phyloP scores from a whole-genome alignment of 768 basidiomycete genomes.

The Sporobolomyces pararoseus region DNA sequence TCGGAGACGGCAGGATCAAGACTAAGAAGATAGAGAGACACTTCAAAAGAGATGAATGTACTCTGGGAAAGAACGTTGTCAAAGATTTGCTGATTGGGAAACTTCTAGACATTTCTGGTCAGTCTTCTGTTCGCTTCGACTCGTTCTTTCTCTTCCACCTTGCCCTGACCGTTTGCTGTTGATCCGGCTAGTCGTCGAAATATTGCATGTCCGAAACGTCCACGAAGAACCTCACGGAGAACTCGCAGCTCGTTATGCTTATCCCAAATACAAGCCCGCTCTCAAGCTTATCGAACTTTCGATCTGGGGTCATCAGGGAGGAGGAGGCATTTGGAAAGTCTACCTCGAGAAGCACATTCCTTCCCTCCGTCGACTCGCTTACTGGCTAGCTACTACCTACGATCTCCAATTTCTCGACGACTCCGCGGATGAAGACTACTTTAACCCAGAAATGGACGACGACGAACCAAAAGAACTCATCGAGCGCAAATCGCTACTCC shows the following conservation, averaged over 20 bases:
- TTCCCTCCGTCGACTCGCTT: too few species aligned
- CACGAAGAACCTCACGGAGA: too few species aligned
- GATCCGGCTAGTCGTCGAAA: not conserved
- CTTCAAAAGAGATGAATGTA: not conserved
- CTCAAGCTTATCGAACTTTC: not conserved
- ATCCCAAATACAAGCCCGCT: not conserved
- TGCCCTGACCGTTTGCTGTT: too few species aligned
- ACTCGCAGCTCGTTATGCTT: too few species aligned
- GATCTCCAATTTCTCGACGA: too few species aligned
- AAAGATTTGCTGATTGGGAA: not conserved
- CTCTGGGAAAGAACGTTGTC: not conserved
- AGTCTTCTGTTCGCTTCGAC: too few species aligned
- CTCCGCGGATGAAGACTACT: too few species aligned
- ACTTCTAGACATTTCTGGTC: not conserved
- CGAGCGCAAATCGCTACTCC: too few species aligned
- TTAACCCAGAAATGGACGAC: too few species aligned
- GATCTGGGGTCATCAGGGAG: not conserved
- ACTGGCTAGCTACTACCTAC: too few species aligned
- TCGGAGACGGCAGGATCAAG: not conserved
- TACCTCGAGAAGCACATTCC: too few species aligned
- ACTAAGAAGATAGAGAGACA: not conserved
- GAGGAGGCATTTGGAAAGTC: not conserved
- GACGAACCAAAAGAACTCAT: too few species aligned
- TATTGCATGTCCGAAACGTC: not conserved
- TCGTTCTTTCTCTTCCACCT: not conserved